Percentiles rank a stretch among this genome's conserved stretches.
Evolutionary conservation across 257 asterid genomes (phyloP).

Genomic region (Primulina tabacum): DNA sequence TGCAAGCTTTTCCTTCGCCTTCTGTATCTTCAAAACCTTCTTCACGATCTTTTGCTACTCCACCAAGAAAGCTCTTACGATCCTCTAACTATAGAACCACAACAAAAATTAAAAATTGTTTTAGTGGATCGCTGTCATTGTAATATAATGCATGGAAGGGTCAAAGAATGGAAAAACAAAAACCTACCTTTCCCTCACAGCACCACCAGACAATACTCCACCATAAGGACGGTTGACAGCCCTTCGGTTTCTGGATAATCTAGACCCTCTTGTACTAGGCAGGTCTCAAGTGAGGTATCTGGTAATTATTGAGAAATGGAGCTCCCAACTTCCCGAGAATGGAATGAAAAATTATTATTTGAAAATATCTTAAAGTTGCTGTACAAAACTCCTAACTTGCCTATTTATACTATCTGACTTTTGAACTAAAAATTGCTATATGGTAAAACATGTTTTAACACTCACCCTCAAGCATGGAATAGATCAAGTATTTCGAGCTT

Average conservation of each 20-base stretch:
- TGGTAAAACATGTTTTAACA: no score
- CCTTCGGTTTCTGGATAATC: slow-evolving; percentile 65
- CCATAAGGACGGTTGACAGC: slow-evolving; percentile 80
- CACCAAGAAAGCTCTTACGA: slow-evolving; percentile 74
- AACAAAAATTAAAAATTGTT: not conserved
- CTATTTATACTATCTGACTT: no score
- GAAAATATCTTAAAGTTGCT: no score
- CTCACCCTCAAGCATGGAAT: no score
- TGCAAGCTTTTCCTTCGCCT: slow-evolving; percentile 60
- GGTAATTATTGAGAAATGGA: no score
- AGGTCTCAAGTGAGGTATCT: slow-evolving; percentile 88
- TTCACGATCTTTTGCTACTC: slow-evolving; percentile 78
- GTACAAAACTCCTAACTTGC: no score
- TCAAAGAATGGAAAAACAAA: not conserved
- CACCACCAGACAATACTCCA: slow-evolving; percentile 70
- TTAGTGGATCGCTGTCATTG: not conserved
- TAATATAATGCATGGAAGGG: not conserved
- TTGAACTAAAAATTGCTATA: no score
- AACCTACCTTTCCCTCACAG: slow-evolving; percentile 72
- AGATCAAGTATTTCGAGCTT: no score
- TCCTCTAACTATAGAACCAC: slow-evolving; percentile 32
- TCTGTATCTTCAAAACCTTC: slow-evolving; percentile 83
- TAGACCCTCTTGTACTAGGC: slow-evolving; percentile 74
- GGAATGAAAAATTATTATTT: no score
- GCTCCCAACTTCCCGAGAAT: no score